Evolutionary conservation across 2,329 filamentous ascomycete species (phyloP).

Genomic region (Aspergillus thermomutatus): DNA sequence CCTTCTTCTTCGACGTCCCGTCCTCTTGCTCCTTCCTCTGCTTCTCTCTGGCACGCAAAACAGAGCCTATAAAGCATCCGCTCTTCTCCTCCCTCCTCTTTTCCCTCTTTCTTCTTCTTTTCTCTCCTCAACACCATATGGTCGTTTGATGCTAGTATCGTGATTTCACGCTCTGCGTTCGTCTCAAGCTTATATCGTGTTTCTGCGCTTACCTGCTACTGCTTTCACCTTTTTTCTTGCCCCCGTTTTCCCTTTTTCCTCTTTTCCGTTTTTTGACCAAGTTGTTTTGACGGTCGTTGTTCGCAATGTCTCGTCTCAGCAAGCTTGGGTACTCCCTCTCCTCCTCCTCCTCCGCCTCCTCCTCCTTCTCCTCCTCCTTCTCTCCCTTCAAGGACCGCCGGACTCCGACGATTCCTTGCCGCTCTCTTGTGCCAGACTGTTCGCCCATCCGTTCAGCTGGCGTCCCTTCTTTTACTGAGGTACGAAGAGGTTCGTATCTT

Average conservation of each 20-base stretch:
- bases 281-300: background rate
- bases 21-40: background rate
- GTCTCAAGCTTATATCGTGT: constrained; percentile 13
- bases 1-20: background rate
- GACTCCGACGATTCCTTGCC: constrained; percentile 10
- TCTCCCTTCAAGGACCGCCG: constrained; percentile 6
- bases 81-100: constrained; percentile 3
- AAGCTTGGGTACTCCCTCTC: constrained; percentile 10
- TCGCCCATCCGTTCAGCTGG: constrained; percentile 4
- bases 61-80: background rate
- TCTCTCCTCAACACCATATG: constrained; percentile 10
- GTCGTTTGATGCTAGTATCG: constrained; percentile 17
- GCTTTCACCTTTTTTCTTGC: constrained; percentile 1
- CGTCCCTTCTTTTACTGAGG: constrained; percentile 11
- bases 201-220: constrained; percentile 6
- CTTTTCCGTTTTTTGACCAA: constrained; percentile 10
- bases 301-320: constrained; percentile 19
- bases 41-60: background rate
- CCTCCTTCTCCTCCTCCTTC: constrained; percentile 3
- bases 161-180: constrained; percentile 12
- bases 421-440: constrained; percentile 9
- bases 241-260: background rate
- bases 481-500: constrained; percentile 16
- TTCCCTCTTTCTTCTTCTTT: constrained; percentile 10
- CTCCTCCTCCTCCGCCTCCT: constrained; percentile 1